These are phyloP conservation scores for Plasmodiophora brassicae DNA, from an alignment of 208 protist genomes.

Conservation along the genomic window DNA sequence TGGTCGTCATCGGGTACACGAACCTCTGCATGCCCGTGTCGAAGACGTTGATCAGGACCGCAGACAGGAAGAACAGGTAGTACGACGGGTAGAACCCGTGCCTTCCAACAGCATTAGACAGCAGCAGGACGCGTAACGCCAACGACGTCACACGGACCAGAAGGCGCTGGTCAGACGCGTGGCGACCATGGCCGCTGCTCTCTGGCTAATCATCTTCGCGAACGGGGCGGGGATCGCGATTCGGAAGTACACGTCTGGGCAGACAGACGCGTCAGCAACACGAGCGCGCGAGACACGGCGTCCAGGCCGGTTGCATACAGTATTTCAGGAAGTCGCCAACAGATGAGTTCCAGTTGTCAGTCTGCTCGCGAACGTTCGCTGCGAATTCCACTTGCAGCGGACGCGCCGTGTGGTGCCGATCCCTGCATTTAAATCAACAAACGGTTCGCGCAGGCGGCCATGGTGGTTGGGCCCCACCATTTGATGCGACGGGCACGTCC, in stretches of 20 bases:
- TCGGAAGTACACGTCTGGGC: constrained; percentile 1
- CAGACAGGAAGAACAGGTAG: not conserved
- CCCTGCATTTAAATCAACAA: not conserved
- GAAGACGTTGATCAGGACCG: not conserved
- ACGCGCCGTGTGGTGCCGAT: not conserved
- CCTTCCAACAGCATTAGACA: not conserved
- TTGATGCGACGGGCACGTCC: not conserved
- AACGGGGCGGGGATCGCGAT: not conserved
- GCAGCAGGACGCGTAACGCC: not conserved
- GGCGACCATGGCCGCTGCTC: not conserved
- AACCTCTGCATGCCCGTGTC: not conserved
- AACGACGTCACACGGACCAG: too few species aligned
- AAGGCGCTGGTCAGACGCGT: not conserved
- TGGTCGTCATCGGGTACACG: not conserved
- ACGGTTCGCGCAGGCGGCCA: not conserved
- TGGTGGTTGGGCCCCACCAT: not conserved
- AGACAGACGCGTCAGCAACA: not conserved
- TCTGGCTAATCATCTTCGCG: not conserved
- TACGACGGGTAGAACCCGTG: constrained; percentile 25
- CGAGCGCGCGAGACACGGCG: too few species aligned
- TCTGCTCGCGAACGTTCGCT: not conserved
- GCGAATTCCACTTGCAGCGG: not conserved
- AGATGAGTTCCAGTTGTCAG: constrained; percentile 29
- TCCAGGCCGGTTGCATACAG: too few species aligned
- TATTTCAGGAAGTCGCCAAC: constrained; percentile 1